Evolutionary conservation across 495 filamentous ascomycete species (phyloP).

Genomic region (Xylaria cubensis): DNA sequence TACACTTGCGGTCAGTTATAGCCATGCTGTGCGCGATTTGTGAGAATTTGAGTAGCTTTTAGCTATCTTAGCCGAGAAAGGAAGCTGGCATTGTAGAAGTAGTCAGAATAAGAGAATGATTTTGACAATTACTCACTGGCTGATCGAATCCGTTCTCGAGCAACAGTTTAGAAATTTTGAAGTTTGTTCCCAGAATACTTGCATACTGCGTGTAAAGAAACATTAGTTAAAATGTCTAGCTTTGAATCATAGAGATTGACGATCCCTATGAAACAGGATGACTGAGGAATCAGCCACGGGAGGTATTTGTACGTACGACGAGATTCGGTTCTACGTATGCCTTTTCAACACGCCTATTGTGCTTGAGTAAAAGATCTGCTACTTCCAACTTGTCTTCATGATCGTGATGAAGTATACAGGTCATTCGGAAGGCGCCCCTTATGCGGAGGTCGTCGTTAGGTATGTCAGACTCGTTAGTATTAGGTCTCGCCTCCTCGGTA

Average conservation of each 20-base stretch:
- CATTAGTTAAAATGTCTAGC: no score
- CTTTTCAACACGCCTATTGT: conserved; percentile 23
- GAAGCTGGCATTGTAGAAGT: not conserved
- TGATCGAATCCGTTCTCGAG: conserved; percentile 33
- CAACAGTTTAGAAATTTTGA: conserved; percentile 35
- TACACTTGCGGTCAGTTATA: not conserved
- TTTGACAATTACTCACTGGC: not conserved
- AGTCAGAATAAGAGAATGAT: not conserved
- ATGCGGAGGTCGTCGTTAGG: not conserved
- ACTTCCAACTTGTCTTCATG: conserved; percentile 35
- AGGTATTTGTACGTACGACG: conserved; percentile 9
- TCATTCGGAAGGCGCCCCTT: conserved; percentile 5
- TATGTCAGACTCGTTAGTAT: not conserved
- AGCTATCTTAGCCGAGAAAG: not conserved
- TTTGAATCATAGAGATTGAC: no score
- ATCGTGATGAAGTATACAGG: conserved; percentile 3
- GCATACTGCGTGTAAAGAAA: not conserved
- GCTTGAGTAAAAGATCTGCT: conserved; percentile 36
- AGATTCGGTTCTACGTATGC: conserved; percentile 23
- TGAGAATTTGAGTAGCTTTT: not conserved
- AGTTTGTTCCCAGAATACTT: conserved; percentile 28
- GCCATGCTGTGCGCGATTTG: not conserved
- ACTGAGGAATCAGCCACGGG: no score
- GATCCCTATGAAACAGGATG: no score
- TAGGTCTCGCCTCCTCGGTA: conserved; percentile 3